Percentiles rank a stretch among this genome's conserved stretches.
phyloP scores from a whole-genome alignment of 2,329 filamentous ascomycete genomes.

The Aspergillus sergii region DNA sequence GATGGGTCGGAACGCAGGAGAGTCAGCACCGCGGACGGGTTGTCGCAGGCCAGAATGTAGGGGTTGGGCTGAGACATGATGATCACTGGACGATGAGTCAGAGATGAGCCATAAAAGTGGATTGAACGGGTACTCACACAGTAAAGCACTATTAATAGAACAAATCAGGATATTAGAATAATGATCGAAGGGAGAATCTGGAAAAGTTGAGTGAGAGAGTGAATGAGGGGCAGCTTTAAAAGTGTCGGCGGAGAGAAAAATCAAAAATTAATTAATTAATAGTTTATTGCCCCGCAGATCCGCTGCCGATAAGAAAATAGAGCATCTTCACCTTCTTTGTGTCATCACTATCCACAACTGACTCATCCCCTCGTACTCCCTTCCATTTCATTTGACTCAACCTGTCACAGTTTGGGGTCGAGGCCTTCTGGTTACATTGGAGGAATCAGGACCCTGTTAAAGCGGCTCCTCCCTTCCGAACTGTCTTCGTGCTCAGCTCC shows the following conservation, averaged over 20 bases:
- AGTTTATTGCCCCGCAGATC: background rate
- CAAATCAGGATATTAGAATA: background rate
- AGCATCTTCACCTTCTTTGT: background rate
- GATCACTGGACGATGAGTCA: conserved; percentile 12
- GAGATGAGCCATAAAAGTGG: background rate
- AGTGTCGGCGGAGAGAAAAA: background rate
- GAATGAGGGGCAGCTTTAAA: background rate
- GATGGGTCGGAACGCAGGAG: conserved; percentile 73
- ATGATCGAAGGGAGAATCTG: background rate
- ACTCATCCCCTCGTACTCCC: background rate
- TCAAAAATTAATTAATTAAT: background rate
- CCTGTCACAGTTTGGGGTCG: background rate
- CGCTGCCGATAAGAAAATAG: background rate
- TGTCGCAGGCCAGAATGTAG: conserved; percentile 80
- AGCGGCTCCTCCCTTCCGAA: background rate
- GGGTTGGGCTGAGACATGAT: conserved; percentile 56
- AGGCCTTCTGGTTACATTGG: background rate
- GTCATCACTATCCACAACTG: background rate
- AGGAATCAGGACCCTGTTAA: background rate
- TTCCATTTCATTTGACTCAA: background rate
- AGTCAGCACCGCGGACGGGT: conserved; percentile 70
- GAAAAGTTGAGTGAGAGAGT: background rate
- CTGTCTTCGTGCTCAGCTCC: background rate
- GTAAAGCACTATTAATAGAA: background rate
- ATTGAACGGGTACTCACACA: no score